A percentile compares a stretch with the other conserved stretches of the same genome.
Conservation (phyloP, 805 yeast genomes). For the Candida chilensis region DNA sequence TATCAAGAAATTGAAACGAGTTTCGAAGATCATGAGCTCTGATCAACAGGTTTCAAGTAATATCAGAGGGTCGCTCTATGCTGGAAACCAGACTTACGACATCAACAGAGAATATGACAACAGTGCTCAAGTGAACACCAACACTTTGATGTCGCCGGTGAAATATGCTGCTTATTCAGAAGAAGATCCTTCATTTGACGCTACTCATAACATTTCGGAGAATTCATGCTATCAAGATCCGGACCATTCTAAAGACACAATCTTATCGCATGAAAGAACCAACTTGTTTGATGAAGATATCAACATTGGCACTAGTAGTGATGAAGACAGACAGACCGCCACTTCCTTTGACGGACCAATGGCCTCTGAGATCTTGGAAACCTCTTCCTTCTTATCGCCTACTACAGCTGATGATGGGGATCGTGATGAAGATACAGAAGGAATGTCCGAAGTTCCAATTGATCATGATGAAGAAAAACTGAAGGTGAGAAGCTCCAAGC, state of each 20-base stretch:
- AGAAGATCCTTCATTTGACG: no score
- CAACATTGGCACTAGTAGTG: neutral
- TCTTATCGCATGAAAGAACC: neutral
- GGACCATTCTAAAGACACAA: neutral
- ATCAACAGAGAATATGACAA: neutral
- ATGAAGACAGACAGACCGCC: no score
- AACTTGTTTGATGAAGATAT: neutral
- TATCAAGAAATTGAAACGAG: neutral
- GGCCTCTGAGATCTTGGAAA: conserved; percentile 1
- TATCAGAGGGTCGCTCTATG: neutral
- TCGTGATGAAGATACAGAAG: no score
- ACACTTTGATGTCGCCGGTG: neutral
- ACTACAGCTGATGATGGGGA: neutral
- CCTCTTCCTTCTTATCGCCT: neutral
- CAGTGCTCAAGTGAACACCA: neutral
- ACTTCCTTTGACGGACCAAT: no score
- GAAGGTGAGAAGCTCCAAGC: no score
- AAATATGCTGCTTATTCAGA: no score
- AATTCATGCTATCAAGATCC: neutral
- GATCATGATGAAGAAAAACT: no score
- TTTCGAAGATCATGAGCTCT: no score
- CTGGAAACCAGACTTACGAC: neutral
- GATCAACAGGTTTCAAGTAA: no score
- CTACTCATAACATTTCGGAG: neutral
- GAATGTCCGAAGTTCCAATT: neutral